These are phyloP conservation scores for Acidiella bohemica DNA, from an alignment of 495 filamentous ascomycete species.

Conservation along the genomic window DNA sequence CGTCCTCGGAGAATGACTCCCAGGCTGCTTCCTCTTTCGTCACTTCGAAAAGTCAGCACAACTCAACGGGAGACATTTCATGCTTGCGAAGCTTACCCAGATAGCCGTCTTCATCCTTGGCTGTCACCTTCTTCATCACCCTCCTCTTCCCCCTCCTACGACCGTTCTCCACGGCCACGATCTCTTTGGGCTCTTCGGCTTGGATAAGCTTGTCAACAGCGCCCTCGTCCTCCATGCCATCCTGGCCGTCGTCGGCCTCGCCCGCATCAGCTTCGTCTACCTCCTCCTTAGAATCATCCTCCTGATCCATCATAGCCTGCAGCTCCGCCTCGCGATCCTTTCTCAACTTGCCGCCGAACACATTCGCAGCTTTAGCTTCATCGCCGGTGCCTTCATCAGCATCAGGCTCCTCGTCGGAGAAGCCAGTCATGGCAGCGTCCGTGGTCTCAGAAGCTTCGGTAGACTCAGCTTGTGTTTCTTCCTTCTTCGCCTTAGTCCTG, in stretches of 20 bases:
- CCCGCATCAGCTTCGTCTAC: slow-evolving; percentile 12
- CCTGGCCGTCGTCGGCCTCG: no score
- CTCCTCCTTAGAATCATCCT: slow-evolving; percentile 33
- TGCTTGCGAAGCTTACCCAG: slow-evolving; percentile 57
- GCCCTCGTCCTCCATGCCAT: slow-evolving; percentile 38
- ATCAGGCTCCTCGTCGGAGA: slow-evolving; percentile 59
- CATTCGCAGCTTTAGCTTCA: slow-evolving; percentile 8
- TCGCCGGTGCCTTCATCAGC: slow-evolving; percentile 41
- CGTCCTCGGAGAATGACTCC: slow-evolving; percentile 94
- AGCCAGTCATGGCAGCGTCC: slow-evolving; percentile 40
- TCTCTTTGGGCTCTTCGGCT: slow-evolving; percentile 22
- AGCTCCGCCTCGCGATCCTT: slow-evolving; percentile 62
- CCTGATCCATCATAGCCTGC: slow-evolving; percentile 77
- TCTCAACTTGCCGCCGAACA: slow-evolving; percentile 37
- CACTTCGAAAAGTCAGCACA: slow-evolving; percentile 39
- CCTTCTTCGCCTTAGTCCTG: slow-evolving; percentile 39
- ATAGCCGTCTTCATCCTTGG: slow-evolving; percentile 89
- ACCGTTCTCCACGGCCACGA: slow-evolving; percentile 41
- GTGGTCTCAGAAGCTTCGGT: slow-evolving; percentile 28
- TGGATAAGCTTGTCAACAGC: slow-evolving; percentile 29
- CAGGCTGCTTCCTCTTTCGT: slow-evolving; percentile 77
- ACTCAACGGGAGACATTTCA: no score
- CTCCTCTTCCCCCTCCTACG: slow-evolving; percentile 67
- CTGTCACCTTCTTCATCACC: slow-evolving; percentile 78
- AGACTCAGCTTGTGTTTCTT: slow-evolving; percentile 12